Evolutionary conservation across 73 alveolate species (phyloP).

Genomic region (Tetrahymena malaccensis): DNA sequence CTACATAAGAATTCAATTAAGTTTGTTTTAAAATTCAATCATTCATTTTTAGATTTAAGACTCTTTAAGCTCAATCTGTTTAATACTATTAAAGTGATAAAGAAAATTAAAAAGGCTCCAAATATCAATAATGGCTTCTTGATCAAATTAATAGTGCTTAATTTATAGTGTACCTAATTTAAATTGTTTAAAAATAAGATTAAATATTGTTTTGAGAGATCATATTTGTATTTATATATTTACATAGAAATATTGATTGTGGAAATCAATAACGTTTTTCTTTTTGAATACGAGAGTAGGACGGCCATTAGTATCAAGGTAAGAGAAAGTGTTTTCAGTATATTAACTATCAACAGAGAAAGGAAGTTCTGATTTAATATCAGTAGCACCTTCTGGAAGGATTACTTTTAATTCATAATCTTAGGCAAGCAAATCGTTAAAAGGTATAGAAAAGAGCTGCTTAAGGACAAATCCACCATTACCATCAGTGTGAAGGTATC

Average conservation of each 20-base stretch:
- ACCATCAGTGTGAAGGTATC: conserved; percentile 67
- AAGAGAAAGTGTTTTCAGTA: conserved; percentile 30
- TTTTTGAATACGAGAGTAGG: conserved; percentile 53
- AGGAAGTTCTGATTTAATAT: conserved; percentile 69
- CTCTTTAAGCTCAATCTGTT: conserved; percentile 34
- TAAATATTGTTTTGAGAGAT: background rate
- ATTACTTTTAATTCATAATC: conserved; percentile 71
- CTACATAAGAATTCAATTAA: background rate
- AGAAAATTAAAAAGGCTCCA: conserved; percentile 16
- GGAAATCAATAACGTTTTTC: conserved; percentile 52
- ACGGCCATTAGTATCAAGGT: conserved; percentile 69
- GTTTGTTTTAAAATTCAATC: background rate
- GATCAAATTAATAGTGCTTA: background rate
- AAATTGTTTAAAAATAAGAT: background rate
- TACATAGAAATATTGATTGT: conserved; percentile 50
- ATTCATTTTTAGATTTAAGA: conserved; percentile 20
- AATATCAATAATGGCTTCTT: conserved; percentile 30
- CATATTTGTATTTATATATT: background rate
- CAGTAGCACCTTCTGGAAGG: conserved; percentile 94
- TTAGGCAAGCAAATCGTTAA: conserved; percentile 79
- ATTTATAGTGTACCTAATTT: conserved; percentile 17
- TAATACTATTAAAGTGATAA: background rate
- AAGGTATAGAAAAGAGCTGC: conserved; percentile 67
- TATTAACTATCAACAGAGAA: conserved; percentile 53
- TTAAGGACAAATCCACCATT: conserved; percentile 54